These are phyloP conservation scores for Hymenoscyphus occultus DNA, from an alignment of 2,329 filamentous ascomycete species.

Conservation along the genomic window DNA sequence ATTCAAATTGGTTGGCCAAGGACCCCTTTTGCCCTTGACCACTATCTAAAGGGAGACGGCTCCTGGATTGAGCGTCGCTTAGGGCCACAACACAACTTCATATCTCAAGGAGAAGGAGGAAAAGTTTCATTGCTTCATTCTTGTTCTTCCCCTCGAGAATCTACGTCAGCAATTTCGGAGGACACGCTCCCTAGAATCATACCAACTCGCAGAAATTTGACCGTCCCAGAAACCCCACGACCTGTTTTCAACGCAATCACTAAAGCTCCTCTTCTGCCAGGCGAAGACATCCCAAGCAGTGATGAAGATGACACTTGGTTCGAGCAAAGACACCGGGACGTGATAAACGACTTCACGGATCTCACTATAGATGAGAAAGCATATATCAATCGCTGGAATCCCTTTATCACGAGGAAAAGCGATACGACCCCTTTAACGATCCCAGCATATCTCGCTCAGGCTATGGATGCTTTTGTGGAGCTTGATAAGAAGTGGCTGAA, in stretches of 20 bases:
- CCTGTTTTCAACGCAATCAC: constrained; percentile 33
- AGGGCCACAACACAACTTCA: constrained; percentile 39
- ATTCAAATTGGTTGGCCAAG: constrained; percentile 44
- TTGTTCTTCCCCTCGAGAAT: constrained; percentile 28
- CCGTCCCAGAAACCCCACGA: constrained; percentile 23
- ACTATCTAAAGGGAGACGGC: constrained; percentile 45
- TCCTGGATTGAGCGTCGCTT: constrained; percentile 46
- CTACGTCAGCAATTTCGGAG: constrained; percentile 18
- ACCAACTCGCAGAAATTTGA: constrained; percentile 12
- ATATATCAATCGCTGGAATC: constrained; percentile 33
- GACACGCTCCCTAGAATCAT: not conserved
- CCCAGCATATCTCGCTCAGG: constrained; percentile 3
- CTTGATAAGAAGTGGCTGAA: constrained; percentile 29
- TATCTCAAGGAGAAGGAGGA: constrained; percentile 23
- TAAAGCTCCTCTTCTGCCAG: constrained; percentile 28
- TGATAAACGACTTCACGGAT: constrained; percentile 33
- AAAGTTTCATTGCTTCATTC: constrained; percentile 22
- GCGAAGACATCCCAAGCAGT: constrained; percentile 30
- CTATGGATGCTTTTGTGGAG: constrained; percentile 27
- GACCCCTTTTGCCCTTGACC: constrained; percentile 46
- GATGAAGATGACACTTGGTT: constrained; percentile 36
- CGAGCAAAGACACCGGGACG: constrained; percentile 31
- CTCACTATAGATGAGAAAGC: constrained; percentile 33
- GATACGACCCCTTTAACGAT: not conserved
- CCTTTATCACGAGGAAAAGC: constrained; percentile 24